Evolutionary conservation across 805 yeast genomes (phyloP), one percentile per base, ranked within the genome.

Genomic region (Myxozyma melibiosi): DNA sequence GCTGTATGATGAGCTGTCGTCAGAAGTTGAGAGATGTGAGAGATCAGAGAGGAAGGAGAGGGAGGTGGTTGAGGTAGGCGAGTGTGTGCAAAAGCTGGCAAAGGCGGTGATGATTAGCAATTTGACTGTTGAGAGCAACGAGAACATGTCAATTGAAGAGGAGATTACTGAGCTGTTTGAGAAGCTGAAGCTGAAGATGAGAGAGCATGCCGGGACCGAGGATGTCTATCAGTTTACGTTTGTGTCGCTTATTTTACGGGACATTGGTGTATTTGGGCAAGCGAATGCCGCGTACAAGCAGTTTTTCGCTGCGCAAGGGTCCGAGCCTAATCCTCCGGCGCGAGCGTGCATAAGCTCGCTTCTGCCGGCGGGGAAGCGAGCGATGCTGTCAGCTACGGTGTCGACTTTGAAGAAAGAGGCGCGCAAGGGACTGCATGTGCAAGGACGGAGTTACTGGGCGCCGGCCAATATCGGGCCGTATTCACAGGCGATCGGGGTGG

Each of bases 381-480:
- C 85, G 5, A 86, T 83, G 65, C 68, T 91, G 8, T 88, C 97
- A 0, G 83, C 86, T 14, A 74, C 80, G 13, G 83, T 79, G 13
- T 45, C 46, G 2, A 79, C 80, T 0, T 66, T 57, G 2, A 35
- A 51, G 1, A 51, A 50, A 16, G 61, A 69, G 33, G 64, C 63
- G 9, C 86, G 86, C 64, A 74, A 73, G 30, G 97, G 98, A 0
- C 74, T 92, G 14, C 98, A 94, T 67, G 90, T 94, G 7, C 92
- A 94, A 66, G 90, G 97, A 1, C 78, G 91, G 57, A 90, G 97
- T 39, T 91, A 88, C 70, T 94, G 99, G 99, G 98, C 97, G 0
- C 99, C 99, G 0, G 92, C 96, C 35, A 94, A 94, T 65, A 94
- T 94, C 44, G 99, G 99, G 0, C 99, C 99, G 0, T 94, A 94